These are phyloP conservation scores for Aureobasidium sp. DNA, from an alignment of 2,329 filamentous ascomycete species.

Conservation along the genomic window DNA sequence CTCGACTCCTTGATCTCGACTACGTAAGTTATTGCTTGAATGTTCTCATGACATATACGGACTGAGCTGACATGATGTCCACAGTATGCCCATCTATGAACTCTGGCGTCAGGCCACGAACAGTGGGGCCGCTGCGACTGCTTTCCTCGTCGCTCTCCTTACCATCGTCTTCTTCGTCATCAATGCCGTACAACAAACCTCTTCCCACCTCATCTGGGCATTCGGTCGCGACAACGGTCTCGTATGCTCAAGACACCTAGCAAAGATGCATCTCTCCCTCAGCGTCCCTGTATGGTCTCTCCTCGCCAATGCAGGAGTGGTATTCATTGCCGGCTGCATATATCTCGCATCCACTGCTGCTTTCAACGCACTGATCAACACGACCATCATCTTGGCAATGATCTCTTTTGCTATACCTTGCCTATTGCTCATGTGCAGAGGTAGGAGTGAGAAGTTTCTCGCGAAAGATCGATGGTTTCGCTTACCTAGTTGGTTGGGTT, in stretches of 20 bases:
- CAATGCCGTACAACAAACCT: conserved; percentile 36
- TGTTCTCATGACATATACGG: too few species aligned
- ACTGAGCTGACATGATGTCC: too few species aligned
- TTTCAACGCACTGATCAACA: conserved; percentile 28
- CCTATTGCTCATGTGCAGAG: conserved; percentile 23
- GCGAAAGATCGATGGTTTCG: conserved; percentile 23
- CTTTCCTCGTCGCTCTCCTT: conserved; percentile 8
- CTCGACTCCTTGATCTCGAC: conserved; percentile 34
- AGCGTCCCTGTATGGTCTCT: conserved; percentile 65
- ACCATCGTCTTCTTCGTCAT: conserved; percentile 5
- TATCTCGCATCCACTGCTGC: conserved; percentile 27
- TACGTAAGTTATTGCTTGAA: not conserved
- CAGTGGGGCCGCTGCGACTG: conserved; percentile 13
- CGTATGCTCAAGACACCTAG: conserved; percentile 56
- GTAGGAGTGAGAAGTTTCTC: conserved; percentile 16
- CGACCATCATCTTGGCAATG: conserved; percentile 26
- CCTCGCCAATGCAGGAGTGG: conserved; percentile 53
- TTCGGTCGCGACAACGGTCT: conserved; percentile 64
- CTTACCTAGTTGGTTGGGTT: conserved; percentile 21
- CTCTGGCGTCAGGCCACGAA: conserved; percentile 19
- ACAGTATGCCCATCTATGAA: conserved; percentile 21
- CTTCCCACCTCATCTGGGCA: conserved; percentile 48
- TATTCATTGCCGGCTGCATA: conserved; percentile 40
- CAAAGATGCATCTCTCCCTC: conserved; percentile 54
- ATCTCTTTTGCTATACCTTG: conserved; percentile 27